Evolutionary conservation across 495 filamentous ascomycete genomes (phyloP), one percentile per base, ranked within the genome.

Genomic region (Halenospora varia): DNA sequence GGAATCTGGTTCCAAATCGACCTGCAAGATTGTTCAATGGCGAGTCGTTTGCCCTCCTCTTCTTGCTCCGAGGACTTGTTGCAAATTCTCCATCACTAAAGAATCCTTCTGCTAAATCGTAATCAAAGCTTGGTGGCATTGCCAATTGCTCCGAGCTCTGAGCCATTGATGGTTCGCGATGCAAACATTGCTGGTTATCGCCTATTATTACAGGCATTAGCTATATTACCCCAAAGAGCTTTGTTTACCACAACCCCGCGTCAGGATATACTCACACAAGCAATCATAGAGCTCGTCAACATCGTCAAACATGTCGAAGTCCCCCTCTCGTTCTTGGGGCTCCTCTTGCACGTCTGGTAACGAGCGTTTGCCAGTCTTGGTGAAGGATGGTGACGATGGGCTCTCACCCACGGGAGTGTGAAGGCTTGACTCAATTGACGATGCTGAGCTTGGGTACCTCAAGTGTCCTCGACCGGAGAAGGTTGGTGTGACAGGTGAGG

Each of bases 1-100:
- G 86, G 54, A 94, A 86, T 52, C 83, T 80, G 2, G 83, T 84
- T 46, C 86, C 82, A 56, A 93, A 71, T 41, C 87, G 81, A 26
- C 83, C 81, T 23, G 89, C 78, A 53, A 89, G 78, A 46, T 77
- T 82, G 55, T 80, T 75, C n/a, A 84, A 70, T 1, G 88, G 76
- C 0, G 81, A 79, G 47, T 86, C 86, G 29, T 82, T 82, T 6
- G 83, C 88, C 50, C 86, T 75, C 51, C 84, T 81, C 60, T 85
- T 86, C 60, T 85, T 88, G 55, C 67, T 79, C 50, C 72, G 66
- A 58, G 73, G 72, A 57, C 71, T 75, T 8, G 64, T 71, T 15
- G 73, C 67, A 49, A 78, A 78, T 55, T 88, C 85, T 62, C 82
- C 79, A 59, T 86, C 81, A 61, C 81, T 78, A 59, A 82, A 70